Evolutionary conservation across 768 basidiomycete species (phyloP).

Genomic region (Pholiota molesta): DNA sequence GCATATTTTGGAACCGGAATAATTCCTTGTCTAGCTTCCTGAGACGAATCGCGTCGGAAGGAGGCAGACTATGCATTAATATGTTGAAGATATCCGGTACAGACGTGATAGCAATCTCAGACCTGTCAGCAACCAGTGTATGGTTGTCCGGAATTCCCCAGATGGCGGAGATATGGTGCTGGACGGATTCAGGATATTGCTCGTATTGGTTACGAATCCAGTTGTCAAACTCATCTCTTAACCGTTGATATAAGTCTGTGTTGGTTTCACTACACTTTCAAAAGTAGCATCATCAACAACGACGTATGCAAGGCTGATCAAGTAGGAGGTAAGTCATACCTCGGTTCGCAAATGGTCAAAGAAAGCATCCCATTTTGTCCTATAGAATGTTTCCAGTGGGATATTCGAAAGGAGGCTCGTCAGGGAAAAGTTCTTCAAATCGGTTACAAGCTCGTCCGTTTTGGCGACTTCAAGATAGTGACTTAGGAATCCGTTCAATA

Average conservation of each 20-base stretch:
- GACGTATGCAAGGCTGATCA: too few relatives aligned
- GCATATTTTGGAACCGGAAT: not conserved
- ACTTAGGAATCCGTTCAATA: not conserved
- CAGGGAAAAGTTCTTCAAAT: not conserved
- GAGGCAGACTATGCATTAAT: not conserved
- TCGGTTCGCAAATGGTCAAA: not conserved
- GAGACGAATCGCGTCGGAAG: not conserved
- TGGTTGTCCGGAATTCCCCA: not conserved
- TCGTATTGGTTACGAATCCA: not conserved
- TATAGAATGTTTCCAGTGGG: not conserved
- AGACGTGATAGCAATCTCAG: not conserved
- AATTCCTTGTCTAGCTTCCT: not conserved
- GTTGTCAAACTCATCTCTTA: not conserved
- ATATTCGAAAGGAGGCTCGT: not conserved
- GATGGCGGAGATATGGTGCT: not conserved
- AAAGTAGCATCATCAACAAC: not conserved
- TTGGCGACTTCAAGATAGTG: not conserved
- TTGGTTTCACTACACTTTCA: not conserved
- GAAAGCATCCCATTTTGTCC: not conserved
- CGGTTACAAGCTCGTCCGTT: not conserved
- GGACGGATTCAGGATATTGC: not conserved
- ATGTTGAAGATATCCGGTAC: not conserved
- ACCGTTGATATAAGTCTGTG: not conserved
- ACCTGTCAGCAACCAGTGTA: too few relatives aligned
- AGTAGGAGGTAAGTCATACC: not conserved